Conservation (phyloP, 768 basidiomycete species). For the Termitomyces sp. region DNA sequence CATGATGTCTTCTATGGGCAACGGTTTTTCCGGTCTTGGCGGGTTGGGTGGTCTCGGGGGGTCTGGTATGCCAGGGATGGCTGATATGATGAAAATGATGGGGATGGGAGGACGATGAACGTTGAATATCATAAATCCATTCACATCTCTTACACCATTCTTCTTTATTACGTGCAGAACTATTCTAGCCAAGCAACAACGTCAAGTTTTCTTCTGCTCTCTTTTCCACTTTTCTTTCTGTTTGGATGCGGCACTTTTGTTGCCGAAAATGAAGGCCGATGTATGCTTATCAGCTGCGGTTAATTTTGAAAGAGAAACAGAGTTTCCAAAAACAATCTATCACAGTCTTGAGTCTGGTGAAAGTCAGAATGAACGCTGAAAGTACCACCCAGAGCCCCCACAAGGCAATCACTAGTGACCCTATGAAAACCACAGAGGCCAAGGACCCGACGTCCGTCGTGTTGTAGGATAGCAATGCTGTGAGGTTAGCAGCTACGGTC, state of each 20-base stretch:
- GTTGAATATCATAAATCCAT: conserved; percentile 14
- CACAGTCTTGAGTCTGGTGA: not conserved
- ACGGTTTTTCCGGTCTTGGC: conserved; percentile 52
- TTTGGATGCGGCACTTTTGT: conserved; percentile 58
- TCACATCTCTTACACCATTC: not conserved
- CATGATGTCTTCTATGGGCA: conserved; percentile 88
- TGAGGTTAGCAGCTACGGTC: conserved; percentile 44
- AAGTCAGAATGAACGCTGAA: conserved; percentile 13
- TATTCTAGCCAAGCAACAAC: conserved; percentile 2
- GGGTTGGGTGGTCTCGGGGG: conserved; percentile 56
- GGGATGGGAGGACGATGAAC: conserved; percentile 57
- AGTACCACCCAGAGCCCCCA: conserved; percentile 73
- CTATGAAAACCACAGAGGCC: conserved; percentile 43
- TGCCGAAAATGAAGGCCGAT: conserved; percentile 75
- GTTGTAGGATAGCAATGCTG: conserved; percentile 66
- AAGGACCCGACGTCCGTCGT: conserved; percentile 53
- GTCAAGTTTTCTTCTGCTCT: conserved; percentile 22
- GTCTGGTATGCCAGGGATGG: conserved; percentile 61
- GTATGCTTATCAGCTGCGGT: conserved; percentile 83
- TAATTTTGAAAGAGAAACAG: conserved; percentile 54
- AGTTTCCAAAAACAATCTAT: conserved; percentile 59
- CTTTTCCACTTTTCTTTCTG: conserved; percentile 57
- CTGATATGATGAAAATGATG: conserved; percentile 87
- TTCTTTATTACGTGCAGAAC: not conserved
- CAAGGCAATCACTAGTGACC: conserved; percentile 47